Evolutionary conservation across 176 grass and related monocot genomes (phyloP).

Genomic region (Tillandsia fasciculata): DNA sequence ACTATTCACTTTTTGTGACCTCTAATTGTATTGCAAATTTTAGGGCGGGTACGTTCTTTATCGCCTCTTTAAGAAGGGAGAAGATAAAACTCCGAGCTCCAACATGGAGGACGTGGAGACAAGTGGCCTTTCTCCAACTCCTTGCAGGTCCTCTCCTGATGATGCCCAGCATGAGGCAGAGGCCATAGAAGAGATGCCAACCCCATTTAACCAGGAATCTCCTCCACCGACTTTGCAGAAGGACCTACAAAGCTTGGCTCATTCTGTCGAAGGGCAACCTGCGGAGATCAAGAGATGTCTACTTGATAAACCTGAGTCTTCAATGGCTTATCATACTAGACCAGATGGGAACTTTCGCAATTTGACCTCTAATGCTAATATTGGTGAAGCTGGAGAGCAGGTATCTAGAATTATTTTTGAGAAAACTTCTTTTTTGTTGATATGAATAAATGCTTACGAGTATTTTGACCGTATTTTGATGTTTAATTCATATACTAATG

Average conservation of each 20-base stretch:
- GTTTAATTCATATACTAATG: neutral
- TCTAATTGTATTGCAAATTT: neutral
- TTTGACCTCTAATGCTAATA: constrained; percentile 13
- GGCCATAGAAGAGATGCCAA: constrained; percentile 38
- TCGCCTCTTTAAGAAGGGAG: constrained; percentile 55
- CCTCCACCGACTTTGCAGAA: constrained; percentile 47
- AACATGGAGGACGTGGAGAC: constrained; percentile 53
- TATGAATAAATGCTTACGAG: neutral
- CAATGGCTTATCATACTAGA: neutral
- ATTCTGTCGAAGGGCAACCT: constrained; percentile 19
- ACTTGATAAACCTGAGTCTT: constrained; percentile 29
- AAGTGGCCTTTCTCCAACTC: constrained; percentile 55
- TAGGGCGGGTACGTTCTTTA: constrained; percentile 95
- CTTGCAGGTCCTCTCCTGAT: constrained; percentile 59
- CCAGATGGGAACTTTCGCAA: constrained; percentile 11
- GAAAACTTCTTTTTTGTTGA: neutral
- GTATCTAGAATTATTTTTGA: neutral
- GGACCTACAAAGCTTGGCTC: constrained; percentile 23
- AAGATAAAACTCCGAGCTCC: constrained; percentile 40
- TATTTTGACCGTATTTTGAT: neutral
- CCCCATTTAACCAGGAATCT: constrained; percentile 38
- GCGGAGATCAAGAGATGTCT: constrained; percentile 38
- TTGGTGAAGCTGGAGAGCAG: neutral
- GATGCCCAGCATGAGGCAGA: constrained; percentile 24
- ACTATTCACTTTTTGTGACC: neutral